A percentile compares a stretch with the other conserved stretches of the same genome.
phyloP scores from a whole-genome alignment of 495 filamentous ascomycete genomes.

The Penicillium taxi region DNA sequence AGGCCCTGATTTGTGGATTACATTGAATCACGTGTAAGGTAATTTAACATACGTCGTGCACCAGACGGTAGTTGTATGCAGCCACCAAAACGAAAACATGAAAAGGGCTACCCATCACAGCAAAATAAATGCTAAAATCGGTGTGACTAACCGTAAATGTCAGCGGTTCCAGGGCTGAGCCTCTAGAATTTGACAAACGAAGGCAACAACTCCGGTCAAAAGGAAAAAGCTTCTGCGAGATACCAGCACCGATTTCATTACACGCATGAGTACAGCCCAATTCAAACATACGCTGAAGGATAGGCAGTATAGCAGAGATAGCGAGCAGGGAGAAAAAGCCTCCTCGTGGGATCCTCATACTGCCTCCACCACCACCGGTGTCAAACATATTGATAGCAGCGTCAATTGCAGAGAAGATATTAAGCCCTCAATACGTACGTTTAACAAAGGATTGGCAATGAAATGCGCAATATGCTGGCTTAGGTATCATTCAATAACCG shows the following conservation, averaged over 20 bases:
- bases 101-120: slow-evolving; percentile 6
- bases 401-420: slow-evolving; percentile 3
- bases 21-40: no score
- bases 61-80: slow-evolving; percentile 1
- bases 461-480: slow-evolving; percentile 12
- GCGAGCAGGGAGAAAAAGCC: slow-evolving; percentile 7
- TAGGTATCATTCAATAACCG: no score
- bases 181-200: slow-evolving; percentile 9
- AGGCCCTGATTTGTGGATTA: no score
- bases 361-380: slow-evolving; percentile 9
- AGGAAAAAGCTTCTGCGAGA: slow-evolving; percentile 7
- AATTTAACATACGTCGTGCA: background rate
- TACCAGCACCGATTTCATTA: slow-evolving; percentile 11
- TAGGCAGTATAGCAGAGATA: slow-evolving; percentile 9
- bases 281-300: slow-evolving; percentile 6
- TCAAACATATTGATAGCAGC: slow-evolving; percentile 8
- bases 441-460: slow-evolving; percentile 7
- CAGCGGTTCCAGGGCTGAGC: slow-evolving; percentile 7
- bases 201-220: slow-evolving; percentile 6
- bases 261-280: slow-evolving; percentile 5
- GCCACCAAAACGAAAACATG: slow-evolving; percentile 5
- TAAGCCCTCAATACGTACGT: slow-evolving; percentile 2
- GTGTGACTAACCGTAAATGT: slow-evolving; percentile 12
- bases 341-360: slow-evolving; percentile 9
- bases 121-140: slow-evolving; percentile 10